These are phyloP conservation scores for Pterulicium gracile DNA, from an alignment of 1,284 basidiomycete genomes.

Conservation along the genomic window DNA sequence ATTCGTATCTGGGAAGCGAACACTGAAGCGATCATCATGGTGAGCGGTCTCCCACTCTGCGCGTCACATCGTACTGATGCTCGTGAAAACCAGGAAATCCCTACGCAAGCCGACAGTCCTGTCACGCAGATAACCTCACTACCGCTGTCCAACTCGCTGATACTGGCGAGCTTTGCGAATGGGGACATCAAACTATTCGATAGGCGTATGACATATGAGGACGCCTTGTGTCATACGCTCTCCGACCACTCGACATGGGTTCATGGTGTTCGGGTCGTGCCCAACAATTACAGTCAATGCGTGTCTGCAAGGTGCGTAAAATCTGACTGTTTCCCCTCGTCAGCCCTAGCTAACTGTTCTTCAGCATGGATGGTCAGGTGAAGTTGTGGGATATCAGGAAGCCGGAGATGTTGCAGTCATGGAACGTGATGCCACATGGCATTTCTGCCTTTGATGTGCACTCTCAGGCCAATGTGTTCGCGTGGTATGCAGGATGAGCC, in stretches of 20 bases:
- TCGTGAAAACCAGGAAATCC: slow-evolving; percentile 60
- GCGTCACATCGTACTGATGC: background rate
- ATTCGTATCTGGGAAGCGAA: slow-evolving; percentile 95
- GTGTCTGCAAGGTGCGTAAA: slow-evolving; percentile 83
- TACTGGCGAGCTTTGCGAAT: slow-evolving; percentile 90
- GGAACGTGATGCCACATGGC: slow-evolving; percentile 63
- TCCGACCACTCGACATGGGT: slow-evolving; percentile 86
- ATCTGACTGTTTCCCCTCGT: slow-evolving; percentile 2
- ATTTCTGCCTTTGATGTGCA: slow-evolving; percentile 86
- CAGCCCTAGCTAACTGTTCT: background rate
- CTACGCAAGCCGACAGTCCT: slow-evolving; percentile 85
- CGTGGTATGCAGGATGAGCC: slow-evolving; percentile 48
- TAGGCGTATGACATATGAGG: slow-evolving; percentile 75
- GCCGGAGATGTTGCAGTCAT: slow-evolving; percentile 53
- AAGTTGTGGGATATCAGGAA: slow-evolving; percentile 88
- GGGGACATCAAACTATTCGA: slow-evolving; percentile 90
- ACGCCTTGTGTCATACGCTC: slow-evolving; percentile 78
- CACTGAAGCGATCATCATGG: slow-evolving; percentile 76
- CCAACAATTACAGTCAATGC: slow-evolving; percentile 62
- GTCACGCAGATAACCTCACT: slow-evolving; percentile 84
- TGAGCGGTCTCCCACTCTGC: slow-evolving; percentile 20
- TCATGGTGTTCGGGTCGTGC: slow-evolving; percentile 84
- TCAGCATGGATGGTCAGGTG: slow-evolving; percentile 83
- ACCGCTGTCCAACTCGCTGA: slow-evolving; percentile 67
- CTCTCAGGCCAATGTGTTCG: slow-evolving; percentile 77